These are phyloP conservation scores for Forsythia viridissima DNA, from an alignment of 257 asterid species.

Conservation along the genomic window DNA sequence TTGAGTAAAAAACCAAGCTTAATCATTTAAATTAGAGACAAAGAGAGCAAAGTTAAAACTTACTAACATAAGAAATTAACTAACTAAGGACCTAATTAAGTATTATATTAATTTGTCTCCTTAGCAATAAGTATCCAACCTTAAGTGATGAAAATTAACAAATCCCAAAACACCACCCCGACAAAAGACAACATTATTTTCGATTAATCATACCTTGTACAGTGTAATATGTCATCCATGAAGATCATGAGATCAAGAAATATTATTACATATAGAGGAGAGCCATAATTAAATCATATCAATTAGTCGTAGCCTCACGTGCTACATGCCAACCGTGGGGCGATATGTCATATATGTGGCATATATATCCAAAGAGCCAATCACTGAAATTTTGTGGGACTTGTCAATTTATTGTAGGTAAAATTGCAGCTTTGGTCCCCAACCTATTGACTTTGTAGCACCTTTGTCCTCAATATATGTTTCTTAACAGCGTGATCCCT, in stretches of 20 bases:
- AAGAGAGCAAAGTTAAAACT: no score
- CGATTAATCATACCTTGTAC: not conserved
- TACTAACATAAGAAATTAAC: no score
- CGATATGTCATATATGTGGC: not conserved
- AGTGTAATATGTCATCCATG: not conserved
- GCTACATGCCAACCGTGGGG: not conserved
- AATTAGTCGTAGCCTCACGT: not conserved
- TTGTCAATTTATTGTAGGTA: not conserved
- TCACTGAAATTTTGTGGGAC: not conserved
- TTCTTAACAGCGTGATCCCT: no score
- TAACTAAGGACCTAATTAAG: no score
- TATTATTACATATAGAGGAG: not conserved
- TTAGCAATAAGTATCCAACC: conserved; percentile 35
- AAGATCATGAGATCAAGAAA: not conserved
- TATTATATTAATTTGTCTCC: conserved; percentile 24
- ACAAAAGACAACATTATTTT: not conserved
- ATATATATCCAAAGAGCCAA: not conserved
- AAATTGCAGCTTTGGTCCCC: not conserved
- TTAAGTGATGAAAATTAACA: conserved; percentile 52
- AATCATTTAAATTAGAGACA: no score
- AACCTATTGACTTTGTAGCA: not conserved
- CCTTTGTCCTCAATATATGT: not conserved
- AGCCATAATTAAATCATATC: not conserved
- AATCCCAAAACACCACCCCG: conserved; percentile 3
- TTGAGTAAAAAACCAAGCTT: no score